These are phyloP conservation scores for Colletotrichum sojae DNA, from an alignment of 2,329 filamentous ascomycete species.

Conservation along the genomic window DNA sequence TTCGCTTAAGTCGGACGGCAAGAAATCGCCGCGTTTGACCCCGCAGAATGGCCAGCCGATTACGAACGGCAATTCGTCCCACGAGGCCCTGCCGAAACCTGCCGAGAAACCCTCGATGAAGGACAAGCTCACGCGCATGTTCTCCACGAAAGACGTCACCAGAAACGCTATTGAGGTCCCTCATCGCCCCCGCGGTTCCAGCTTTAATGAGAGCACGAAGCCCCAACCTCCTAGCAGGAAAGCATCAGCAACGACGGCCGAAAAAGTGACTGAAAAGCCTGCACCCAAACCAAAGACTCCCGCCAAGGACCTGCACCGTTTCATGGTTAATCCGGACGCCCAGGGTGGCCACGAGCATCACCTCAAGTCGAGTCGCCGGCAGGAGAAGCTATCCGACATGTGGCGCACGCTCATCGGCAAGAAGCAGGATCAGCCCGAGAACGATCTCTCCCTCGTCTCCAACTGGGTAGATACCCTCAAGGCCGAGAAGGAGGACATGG, in stretches of 20 bases:
- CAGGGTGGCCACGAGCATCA: slow-evolving; percentile 87
- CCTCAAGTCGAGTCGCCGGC: slow-evolving; percentile 89
- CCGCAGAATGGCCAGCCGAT: slow-evolving; percentile 55
- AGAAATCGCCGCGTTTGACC: slow-evolving; percentile 54
- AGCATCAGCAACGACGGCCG: slow-evolving; percentile 46
- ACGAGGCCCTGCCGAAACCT: slow-evolving; percentile 51
- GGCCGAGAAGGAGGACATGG: slow-evolving; percentile 80
- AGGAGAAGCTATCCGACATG: slow-evolving; percentile 96
- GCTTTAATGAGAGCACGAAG: slow-evolving; percentile 52
- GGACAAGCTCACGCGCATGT: slow-evolving; percentile 76
- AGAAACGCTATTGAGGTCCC: slow-evolving; percentile 53
- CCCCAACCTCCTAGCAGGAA: slow-evolving; percentile 55
- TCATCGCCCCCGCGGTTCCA: slow-evolving; percentile 53
- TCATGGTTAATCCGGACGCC: slow-evolving; percentile 62
- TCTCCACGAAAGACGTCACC: slow-evolving; percentile 69
- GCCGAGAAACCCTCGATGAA: slow-evolving; percentile 74
- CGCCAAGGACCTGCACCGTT: slow-evolving; percentile 62
- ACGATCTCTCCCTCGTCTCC: slow-evolving; percentile 92
- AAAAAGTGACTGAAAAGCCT: slow-evolving; percentile 48
- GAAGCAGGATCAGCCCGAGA: slow-evolving; percentile 82
- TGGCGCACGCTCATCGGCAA: slow-evolving; percentile 89
- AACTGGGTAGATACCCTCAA: slow-evolving; percentile 96
- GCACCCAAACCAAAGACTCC: slow-evolving; percentile 51
- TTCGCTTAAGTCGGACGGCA: slow-evolving; percentile 62
- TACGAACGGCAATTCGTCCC: slow-evolving; percentile 42